Evolutionary conservation across 345 rosid genomes (phyloP), one percentile per base, ranked within the genome.

Genomic region (Theobroma cacao): DNA sequence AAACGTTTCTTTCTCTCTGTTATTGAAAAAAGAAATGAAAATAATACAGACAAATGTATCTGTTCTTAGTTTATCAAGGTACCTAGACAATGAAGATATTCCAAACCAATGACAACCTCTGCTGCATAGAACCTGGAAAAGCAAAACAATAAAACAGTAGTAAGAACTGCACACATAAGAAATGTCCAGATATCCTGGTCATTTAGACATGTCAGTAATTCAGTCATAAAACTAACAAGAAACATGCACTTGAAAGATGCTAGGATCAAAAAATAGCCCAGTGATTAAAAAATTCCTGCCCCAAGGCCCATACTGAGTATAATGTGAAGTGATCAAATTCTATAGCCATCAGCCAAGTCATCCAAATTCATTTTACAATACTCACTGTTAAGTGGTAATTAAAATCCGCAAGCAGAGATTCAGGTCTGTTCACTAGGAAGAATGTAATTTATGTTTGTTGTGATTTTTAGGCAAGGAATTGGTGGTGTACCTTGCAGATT

Each of bases 51-150:
- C 33, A 73, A 36, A 73, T 36, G 30, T 17, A 13, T 56, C 52
- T 18, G 40, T 10, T 24, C 2, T 66, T 47, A 43, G 81, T 61
- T 58, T 62, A 61, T 62, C 48, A 64, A 47, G 74, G 45, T 88
- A 96, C 99, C 99, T 87, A 96, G 87, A 88, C 97, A 96, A 63
- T 96, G 99, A 82, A 96, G 97, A 85, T 96, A 96, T 82, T 96
- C 99, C 86, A 96, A 83, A 75, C 92, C 89, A 75, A 89, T 84
- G 64, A 92, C 90, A 17, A 96, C 97, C 85, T 96, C 99, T 41
- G 98, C 98, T 60, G 90, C 97, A 79, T 89, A 96, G 86, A 96
- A 96, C 91, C 99, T 96, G 92, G 66, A 81, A 76, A 81, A 31
- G 62, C 59, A 55, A 43, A 31, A 7, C 48, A 20, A 71, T 74